A percentile compares a stretch with the other conserved stretches of the same genome.
These are phyloP conservation scores for Onygenales sp. DNA, from an alignment of 2,329 filamentous ascomycete genomes.

Conservation along the genomic window DNA sequence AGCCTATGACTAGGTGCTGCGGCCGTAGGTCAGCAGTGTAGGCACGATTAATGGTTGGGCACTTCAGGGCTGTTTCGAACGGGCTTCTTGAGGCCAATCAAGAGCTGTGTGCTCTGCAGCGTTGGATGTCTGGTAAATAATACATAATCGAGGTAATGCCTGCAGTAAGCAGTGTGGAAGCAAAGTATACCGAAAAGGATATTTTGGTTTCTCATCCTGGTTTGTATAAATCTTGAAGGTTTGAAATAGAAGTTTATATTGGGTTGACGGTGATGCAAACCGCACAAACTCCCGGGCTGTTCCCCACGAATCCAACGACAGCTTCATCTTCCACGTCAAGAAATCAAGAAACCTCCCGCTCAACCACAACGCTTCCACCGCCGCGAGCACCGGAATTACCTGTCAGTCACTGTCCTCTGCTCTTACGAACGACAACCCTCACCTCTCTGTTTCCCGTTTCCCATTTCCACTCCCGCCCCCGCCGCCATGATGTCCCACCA, in stretches of 20 bases:
- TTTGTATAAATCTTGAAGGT: too few species aligned
- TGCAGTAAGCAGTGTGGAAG: too few species aligned
- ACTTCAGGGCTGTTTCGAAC: too few species aligned
- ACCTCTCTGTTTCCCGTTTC: not conserved
- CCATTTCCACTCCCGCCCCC: not conserved
- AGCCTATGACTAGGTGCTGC: too few species aligned
- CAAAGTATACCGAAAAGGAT: too few species aligned
- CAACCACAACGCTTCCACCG: slow-evolving; percentile 6
- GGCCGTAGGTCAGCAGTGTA: too few species aligned
- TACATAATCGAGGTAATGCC: too few species aligned
- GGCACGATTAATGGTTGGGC: too few species aligned
- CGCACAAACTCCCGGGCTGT: not conserved
- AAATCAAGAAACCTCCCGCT: slow-evolving; percentile 3
- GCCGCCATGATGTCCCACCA: slow-evolving; percentile 57
- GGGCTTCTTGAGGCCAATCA: too few species aligned
- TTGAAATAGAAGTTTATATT: not conserved
- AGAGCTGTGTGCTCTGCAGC: too few species aligned
- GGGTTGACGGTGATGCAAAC: not conserved
- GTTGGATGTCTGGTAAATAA: too few species aligned
- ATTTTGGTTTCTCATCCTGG: too few species aligned
- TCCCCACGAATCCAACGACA: not conserved
- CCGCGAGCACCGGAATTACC: not conserved
- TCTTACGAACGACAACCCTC: not conserved
- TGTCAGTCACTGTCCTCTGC: not conserved
- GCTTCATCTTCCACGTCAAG: not conserved